Evolutionary conservation across 176 grass and related monocot species (phyloP).

Genomic region (Dendrocalamus sinicus): DNA sequence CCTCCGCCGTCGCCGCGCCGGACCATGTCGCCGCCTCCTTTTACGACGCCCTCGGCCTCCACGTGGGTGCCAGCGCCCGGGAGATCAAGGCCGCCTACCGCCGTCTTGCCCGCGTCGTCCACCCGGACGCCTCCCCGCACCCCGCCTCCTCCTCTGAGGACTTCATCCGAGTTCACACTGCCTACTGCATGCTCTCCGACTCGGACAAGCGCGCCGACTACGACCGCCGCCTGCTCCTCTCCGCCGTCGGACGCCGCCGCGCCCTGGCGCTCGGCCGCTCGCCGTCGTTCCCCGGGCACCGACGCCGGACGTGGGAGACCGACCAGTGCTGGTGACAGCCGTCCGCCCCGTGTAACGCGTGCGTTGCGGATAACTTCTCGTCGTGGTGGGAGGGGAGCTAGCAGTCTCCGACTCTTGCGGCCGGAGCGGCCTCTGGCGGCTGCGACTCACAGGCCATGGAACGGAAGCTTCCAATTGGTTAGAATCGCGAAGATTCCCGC

Average conservation of each 20-base stretch:
- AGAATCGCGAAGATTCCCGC: constrained; percentile 25
- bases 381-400: not conserved
- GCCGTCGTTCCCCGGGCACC: constrained; percentile 47
- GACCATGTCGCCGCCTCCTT: constrained; percentile 30
- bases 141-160: constrained; percentile 49
- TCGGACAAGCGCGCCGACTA: constrained; percentile 67
- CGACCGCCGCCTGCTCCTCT: constrained; percentile 51
- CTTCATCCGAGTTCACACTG: constrained; percentile 73
- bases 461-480: not conserved
- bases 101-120: constrained; percentile 57
- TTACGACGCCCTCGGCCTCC: constrained; percentile 68
- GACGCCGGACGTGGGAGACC: constrained; percentile 71
- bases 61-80: constrained; percentile 43
- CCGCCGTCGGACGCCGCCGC: constrained; percentile 11
- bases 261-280: constrained; percentile 24
- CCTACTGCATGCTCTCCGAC: constrained; percentile 67
- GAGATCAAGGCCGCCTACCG: constrained; percentile 76
- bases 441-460: not conserved
- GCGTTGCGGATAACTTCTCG: not conserved
- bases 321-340: constrained; percentile 70
- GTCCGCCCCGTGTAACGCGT: not conserved
- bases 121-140: constrained; percentile 55
- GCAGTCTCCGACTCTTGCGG: not conserved
- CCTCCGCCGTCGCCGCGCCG: not conserved
- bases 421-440: not conserved